Evolutionary conservation across 2,329 filamentous ascomycete species (phyloP).

Genomic region (Exutisphaerella laricina): DNA sequence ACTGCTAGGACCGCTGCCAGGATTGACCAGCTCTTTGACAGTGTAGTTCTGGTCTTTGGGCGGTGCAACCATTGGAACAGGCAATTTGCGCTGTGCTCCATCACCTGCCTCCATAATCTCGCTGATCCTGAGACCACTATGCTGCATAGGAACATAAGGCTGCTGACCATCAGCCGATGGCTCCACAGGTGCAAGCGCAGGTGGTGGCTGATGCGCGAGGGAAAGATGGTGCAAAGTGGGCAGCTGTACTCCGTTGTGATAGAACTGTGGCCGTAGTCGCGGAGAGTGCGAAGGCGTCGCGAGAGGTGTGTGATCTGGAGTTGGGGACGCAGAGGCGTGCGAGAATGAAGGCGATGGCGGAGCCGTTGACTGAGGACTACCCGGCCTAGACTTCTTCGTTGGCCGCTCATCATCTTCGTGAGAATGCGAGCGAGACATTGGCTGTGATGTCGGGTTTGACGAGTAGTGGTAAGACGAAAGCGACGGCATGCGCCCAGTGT

Average conservation of each 20-base stretch:
- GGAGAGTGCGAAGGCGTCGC: conserved; percentile 94
- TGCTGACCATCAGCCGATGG: conserved; percentile 56
- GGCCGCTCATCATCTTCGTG: conserved; percentile 73
- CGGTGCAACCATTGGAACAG: conserved; percentile 74
- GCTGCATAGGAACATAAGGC: conserved; percentile 52
- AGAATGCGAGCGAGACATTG: conserved; percentile 86
- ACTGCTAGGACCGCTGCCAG: conserved; percentile 65
- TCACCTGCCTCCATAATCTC: conserved; percentile 91
- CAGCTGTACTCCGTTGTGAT: conserved; percentile 66
- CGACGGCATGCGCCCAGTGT: conserved; percentile 62
- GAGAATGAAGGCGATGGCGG: conserved; percentile 96
- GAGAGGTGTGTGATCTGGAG: conserved; percentile 96
- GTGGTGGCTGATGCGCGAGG: conserved; percentile 52
- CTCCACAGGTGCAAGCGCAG: conserved; percentile 66
- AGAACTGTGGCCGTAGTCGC: conserved; percentile 70
- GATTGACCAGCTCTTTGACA: conserved; percentile 69
- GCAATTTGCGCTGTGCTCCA: conserved; percentile 81
- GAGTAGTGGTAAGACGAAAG: conserved; percentile 68
- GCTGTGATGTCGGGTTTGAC: conserved; percentile 50
- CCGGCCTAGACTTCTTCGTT: conserved; percentile 83
- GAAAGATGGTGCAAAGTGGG: conserved; percentile 75
- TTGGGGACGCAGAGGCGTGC: conserved; percentile 90
- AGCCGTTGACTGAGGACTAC: conserved; percentile 90
- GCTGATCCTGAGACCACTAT: conserved; percentile 70
- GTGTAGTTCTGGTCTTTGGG: conserved; percentile 29